Evolutionary conservation across 768 basidiomycete species (phyloP), one percentile per base, ranked within the genome.

Genomic region (Boletales sp.): DNA sequence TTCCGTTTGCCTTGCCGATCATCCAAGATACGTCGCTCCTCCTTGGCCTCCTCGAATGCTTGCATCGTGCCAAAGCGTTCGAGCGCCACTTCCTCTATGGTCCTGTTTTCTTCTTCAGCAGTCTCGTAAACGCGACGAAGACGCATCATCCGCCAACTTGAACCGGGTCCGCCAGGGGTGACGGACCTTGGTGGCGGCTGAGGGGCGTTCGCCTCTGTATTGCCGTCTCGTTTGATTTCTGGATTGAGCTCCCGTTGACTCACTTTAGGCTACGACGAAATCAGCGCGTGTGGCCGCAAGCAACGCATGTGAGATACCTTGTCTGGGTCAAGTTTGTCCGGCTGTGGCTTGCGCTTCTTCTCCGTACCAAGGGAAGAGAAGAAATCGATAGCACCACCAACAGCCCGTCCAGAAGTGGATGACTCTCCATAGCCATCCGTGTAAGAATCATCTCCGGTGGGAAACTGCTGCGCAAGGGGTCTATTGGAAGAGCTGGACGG

Each of bases 91-190:
- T 93, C 80, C 56, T 90, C 86, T 11, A 91, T 64, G 0, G 83
- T 63, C 5, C 75, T 69, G 6, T 81, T 79, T 66, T 94, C 92
- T 61, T 97, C 94, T 51, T 91, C 84, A 0, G 89, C 92, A 3
- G 88, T 80, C 65, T 98, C 95, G 62, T 91, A 94, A 1, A 92
- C 86, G 14, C 90, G 79, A 36, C 85, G 82, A 0, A 99, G 80
- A 59, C 94, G 92, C 85, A 90, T 93, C 97, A 98, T 98, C 14
- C 97, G 84, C 95, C 97, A 99, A 63, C 83, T 84, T 3, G 91
- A 92, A 11, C 95, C 95, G 5, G 94, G 88, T 2, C 92, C 93
- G 3, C 95, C 95, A 0, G 93, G 91, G 0, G 79, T 81, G 47
- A 73, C 65, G 18, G 79, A 62, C 64, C 78, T 81, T 6, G 76